A percentile compares a stretch with the other conserved stretches of the same genome.
Conservation (phyloP, 2,329 filamentous ascomycete species). For the Botrytis squamosa region DNA sequence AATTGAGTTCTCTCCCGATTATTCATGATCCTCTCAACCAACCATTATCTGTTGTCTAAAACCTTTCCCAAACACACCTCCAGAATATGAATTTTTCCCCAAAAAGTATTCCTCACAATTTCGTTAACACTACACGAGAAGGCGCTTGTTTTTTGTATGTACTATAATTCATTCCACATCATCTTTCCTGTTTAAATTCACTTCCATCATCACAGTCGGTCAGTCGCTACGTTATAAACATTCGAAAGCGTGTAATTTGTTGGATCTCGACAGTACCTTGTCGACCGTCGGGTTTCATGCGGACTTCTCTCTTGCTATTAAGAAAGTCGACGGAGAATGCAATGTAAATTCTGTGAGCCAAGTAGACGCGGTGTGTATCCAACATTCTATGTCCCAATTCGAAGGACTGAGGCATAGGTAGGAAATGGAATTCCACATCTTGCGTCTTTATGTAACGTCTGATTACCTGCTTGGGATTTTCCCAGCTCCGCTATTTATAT, state of each 20-base stretch:
- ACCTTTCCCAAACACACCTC: not conserved
- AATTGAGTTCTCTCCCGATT: too few relatives aligned
- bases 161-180: too few relatives aligned
- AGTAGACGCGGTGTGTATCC: accelerated
- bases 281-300: not conserved
- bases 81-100: not conserved
- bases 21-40: not conserved
- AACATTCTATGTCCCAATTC: not conserved
- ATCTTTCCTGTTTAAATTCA: too few relatives aligned
- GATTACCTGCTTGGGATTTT: accelerated
- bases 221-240: not conserved
- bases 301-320: not conserved
- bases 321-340: not conserved
- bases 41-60: not conserved
- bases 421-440: not conserved
- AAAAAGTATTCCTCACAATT: not conserved
- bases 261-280: not conserved
- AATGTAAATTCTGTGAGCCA: not conserved
- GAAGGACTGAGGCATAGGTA: accelerated
- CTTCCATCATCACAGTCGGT: not conserved
- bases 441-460: not conserved
- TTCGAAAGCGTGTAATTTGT: not conserved
- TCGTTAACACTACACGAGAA: too few relatives aligned
- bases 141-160: too few relatives aligned
- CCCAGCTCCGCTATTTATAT: accelerated